Evolutionary conservation across 441 rosid species (phyloP).

Genomic region (Bruguiera hainesii): DNA sequence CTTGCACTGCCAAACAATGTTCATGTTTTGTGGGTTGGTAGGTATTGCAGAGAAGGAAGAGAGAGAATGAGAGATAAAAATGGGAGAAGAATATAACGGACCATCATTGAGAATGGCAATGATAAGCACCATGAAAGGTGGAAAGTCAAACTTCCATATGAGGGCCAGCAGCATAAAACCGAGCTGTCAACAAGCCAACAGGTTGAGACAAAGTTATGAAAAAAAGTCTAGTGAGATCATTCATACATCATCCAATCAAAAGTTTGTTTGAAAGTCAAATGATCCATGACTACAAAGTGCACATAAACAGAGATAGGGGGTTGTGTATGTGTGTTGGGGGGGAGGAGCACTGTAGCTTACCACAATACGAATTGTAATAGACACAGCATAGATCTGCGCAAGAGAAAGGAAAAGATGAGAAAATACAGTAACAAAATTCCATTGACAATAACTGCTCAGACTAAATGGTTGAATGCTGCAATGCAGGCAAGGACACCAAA

Average conservation of each 20-base stretch:
- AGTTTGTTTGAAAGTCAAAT: too few relatives aligned
- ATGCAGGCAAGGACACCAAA: neutral
- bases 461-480: neutral
- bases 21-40: too few relatives aligned
- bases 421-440: neutral
- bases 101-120: constrained; percentile 97
- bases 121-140: constrained; percentile 98
- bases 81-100: constrained; percentile 31
- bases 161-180: constrained; percentile 97
- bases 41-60: too few relatives aligned
- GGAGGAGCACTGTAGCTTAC: constrained; percentile 36
- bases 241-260: too few relatives aligned
- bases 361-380: constrained; percentile 95
- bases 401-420: neutral
- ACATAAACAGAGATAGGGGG: neutral
- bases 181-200: constrained; percentile 37
- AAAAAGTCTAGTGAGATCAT: neutral
- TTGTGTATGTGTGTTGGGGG: too few relatives aligned
- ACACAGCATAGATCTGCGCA: constrained; percentile 91
- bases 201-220: neutral
- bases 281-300: neutral
- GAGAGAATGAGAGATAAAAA: neutral
- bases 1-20: too few relatives aligned
- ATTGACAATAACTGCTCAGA: neutral
- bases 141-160: constrained; percentile 95